Percentiles rank a stretch among this genome's conserved stretches.
Evolutionary conservation across 768 basidiomycete species (phyloP).

Genomic region (Mycena polygramma): DNA sequence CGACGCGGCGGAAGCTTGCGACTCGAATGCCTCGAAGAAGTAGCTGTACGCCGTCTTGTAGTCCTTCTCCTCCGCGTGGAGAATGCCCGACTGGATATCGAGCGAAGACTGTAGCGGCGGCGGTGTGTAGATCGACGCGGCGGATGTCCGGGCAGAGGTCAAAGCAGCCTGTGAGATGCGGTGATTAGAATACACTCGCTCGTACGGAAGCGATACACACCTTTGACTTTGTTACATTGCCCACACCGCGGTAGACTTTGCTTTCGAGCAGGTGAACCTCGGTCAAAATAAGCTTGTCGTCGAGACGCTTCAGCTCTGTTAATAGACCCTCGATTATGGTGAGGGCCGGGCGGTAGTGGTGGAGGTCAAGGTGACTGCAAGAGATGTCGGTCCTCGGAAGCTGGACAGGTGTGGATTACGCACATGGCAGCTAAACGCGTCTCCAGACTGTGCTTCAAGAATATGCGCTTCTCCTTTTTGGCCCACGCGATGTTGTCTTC

Average conservation of each 20-base stretch:
- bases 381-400: constrained; percentile 26
- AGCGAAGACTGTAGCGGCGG: constrained; percentile 58
- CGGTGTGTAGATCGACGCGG: constrained; percentile 87
- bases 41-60: constrained; percentile 98
- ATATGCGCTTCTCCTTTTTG: constrained; percentile 91
- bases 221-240: constrained; percentile 93
- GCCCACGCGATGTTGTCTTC: constrained; percentile 95
- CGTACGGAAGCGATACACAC: constrained; percentile 51
- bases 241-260: constrained; percentile 89
- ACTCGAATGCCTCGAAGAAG: constrained; percentile 96
- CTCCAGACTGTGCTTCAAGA: constrained; percentile 94
- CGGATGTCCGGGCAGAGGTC: constrained; percentile 92
- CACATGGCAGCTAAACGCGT: constrained; percentile 86
- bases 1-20: constrained; percentile 37
- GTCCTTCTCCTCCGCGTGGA: constrained; percentile 98
- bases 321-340: constrained; percentile 88
- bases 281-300: constrained; percentile 98
- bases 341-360: constrained; percentile 84
- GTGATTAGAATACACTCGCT: constrained; percentile 37
- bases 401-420: constrained; percentile 27
- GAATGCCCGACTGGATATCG: constrained; percentile 73
- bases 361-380: constrained; percentile 77
- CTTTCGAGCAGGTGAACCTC: constrained; percentile 97
- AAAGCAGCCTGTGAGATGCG: constrained; percentile 73
- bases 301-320: constrained; percentile 90